A percentile compares a stretch with the other conserved stretches of the same genome.
Evolutionary conservation across 1,284 basidiomycete species (phyloP).

Genomic region (Trichosporon faecale): DNA sequence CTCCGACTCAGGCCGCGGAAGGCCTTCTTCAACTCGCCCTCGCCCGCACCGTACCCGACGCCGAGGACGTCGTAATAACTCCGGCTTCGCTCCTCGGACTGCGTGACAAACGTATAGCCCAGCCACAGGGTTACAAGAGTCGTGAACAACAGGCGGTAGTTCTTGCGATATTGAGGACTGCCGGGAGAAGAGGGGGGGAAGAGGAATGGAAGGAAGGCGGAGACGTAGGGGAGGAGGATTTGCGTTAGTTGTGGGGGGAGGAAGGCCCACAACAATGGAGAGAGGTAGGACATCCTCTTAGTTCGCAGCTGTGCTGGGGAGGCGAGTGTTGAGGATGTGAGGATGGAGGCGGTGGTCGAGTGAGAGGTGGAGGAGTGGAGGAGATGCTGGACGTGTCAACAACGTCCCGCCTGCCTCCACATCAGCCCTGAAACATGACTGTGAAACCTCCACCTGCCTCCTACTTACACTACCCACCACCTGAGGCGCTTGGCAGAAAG

Average conservation of each 20-base stretch:
- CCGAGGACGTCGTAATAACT: constrained; percentile 71
- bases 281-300: constrained; percentile 17
- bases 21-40: constrained; percentile 64
- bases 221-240: constrained; percentile 33
- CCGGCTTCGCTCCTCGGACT: constrained; percentile 42
- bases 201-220: constrained; percentile 27
- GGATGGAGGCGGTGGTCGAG: too few relatives aligned
- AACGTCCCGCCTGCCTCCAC: background rate
- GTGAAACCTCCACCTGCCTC: background rate
- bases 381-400: background rate
- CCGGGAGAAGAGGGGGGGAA: constrained; percentile 35
- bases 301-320: background rate
- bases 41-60: constrained; percentile 62
- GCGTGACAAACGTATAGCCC: constrained; percentile 67
- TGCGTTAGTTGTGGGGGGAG: constrained; percentile 37
- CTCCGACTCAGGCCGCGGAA: constrained; percentile 65
- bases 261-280: constrained; percentile 40
- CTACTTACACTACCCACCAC: too few relatives aligned
- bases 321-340: background rate
- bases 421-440: background rate
- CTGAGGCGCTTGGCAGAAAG: too few relatives aligned
- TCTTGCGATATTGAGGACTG: too few relatives aligned
- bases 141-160: constrained; percentile 37
- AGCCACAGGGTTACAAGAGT: constrained; percentile 62
- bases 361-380: background rate